phyloP scores from a whole-genome alignment of 805 yeast genomes.

The Saturnispora kantuleensis region DNA sequence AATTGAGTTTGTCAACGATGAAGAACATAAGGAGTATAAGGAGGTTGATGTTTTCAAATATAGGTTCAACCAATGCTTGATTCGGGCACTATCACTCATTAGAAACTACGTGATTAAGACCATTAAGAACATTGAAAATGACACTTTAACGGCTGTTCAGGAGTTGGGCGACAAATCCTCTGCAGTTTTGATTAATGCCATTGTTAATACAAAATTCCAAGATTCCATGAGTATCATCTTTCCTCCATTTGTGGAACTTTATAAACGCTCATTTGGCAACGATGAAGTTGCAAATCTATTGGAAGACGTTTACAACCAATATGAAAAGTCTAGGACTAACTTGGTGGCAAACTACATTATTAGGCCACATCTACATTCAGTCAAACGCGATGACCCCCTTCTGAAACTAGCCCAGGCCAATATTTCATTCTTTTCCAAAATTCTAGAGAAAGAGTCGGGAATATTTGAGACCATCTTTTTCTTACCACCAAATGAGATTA shows the following conservation, averaged over 20 bases:
- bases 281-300: constrained; percentile 48
- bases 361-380: constrained; percentile 16
- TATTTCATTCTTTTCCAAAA: constrained; percentile 47
- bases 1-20: constrained; percentile 44
- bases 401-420: constrained; percentile 55
- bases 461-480: constrained; percentile 49
- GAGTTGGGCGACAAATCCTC: constrained; percentile 12
- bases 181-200: constrained; percentile 45
- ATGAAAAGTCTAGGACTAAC: constrained; percentile 46
- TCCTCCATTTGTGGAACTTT: constrained; percentile 21
- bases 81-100: constrained; percentile 67
- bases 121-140: constrained; percentile 27
- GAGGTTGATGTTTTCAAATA: constrained; percentile 61
- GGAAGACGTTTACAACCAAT: constrained; percentile 54
- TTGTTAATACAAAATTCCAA: constrained; percentile 56
- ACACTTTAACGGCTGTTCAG: constrained; percentile 14
- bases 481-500: constrained; percentile 16
- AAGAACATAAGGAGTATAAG: constrained; percentile 42
- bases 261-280: constrained; percentile 13
- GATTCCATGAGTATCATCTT: constrained; percentile 17
- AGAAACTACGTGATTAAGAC: constrained; percentile 52
- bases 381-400: constrained; percentile 23
- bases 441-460: constrained; percentile 51
- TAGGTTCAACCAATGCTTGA: constrained; percentile 74
- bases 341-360: constrained; percentile 35